These are phyloP conservation scores for Colletotrichum magnum DNA, from an alignment of 2,329 filamentous ascomycete genomes.

Conservation along the genomic window DNA sequence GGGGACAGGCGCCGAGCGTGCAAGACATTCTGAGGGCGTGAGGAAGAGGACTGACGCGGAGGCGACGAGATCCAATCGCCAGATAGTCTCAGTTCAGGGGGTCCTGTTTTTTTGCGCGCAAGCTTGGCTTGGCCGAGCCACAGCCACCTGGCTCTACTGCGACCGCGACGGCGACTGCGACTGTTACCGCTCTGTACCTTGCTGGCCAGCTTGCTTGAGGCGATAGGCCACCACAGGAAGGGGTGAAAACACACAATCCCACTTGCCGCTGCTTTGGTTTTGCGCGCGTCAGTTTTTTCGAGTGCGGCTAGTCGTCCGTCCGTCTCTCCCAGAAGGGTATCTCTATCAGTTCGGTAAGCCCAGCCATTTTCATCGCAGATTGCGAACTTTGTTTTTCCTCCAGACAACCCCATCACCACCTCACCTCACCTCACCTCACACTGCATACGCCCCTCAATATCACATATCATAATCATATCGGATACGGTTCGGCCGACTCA, in stretches of 20 bases:
- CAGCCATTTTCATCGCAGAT: constrained; percentile 23
- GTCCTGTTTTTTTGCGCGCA: constrained; percentile 23
- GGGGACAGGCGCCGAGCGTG: constrained; percentile 13
- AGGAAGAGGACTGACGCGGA: constrained; percentile 22
- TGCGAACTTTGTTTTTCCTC: constrained; percentile 11
- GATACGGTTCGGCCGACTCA: constrained; percentile 15
- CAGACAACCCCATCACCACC: background rate
- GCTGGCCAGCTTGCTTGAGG: constrained; percentile 35
- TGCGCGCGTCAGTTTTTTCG: constrained; percentile 18
- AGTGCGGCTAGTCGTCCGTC: constrained; percentile 31
- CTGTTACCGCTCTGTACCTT: constrained; percentile 32
- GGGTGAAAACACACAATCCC: constrained; percentile 20
- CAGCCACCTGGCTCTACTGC: constrained; percentile 22
- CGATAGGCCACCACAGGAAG: constrained; percentile 35
- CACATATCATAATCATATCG: constrained; percentile 24
- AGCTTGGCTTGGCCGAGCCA: constrained; percentile 31
- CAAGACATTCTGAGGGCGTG: constrained; percentile 19
- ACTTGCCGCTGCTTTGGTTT: constrained; percentile 23
- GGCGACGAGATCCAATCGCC: constrained; percentile 31
- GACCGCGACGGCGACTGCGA: too few relatives aligned
- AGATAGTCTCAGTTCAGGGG: constrained; percentile 37
- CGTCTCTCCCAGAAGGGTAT: constrained; percentile 9
- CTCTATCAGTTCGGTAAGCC: constrained; percentile 33
- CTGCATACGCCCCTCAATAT: constrained; percentile 9
- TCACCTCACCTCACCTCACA: background rate